phyloP scores from a whole-genome alignment of 2,329 filamentous ascomycete species.

The Colletotrichum sp. region DNA sequence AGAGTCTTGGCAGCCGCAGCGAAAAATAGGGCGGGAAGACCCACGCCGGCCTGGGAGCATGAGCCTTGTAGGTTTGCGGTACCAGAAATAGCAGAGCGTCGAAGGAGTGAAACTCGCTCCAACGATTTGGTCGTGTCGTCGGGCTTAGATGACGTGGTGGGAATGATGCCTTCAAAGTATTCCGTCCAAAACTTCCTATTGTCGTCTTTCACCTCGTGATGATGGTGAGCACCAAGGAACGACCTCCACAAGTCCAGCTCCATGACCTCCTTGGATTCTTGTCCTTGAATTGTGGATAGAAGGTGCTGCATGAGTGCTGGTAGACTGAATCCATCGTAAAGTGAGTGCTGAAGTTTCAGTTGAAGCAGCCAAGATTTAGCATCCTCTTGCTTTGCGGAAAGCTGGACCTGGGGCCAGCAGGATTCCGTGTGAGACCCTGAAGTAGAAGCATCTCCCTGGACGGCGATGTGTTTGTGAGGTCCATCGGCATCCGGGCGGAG shows the following conservation, averaged over 20 bases:
- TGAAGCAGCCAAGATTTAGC: constrained; percentile 38
- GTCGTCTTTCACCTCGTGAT: background rate
- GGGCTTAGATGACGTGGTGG: constrained; percentile 8
- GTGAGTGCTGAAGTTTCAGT: constrained; percentile 78
- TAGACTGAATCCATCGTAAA: constrained; percentile 88
- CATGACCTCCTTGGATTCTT: background rate
- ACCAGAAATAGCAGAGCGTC: constrained; percentile 49
- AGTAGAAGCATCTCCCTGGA: constrained; percentile 19
- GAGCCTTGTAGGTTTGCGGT: constrained; percentile 41
- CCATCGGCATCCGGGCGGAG: constrained; percentile 39
- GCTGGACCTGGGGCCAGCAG: constrained; percentile 10
- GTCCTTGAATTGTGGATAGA: background rate
- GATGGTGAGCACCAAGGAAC: background rate
- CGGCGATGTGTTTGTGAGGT: constrained; percentile 25
- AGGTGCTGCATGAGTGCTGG: constrained; percentile 58
- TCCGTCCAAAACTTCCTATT: constrained; percentile 2
- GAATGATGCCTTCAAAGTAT: constrained; percentile 31
- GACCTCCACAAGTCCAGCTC: background rate
- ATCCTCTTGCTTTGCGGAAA: constrained; percentile 1
- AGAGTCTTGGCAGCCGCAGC: constrained; percentile 65
- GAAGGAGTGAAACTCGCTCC: constrained; percentile 40
- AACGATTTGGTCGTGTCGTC: constrained; percentile 28
- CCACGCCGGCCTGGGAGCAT: constrained; percentile 54
- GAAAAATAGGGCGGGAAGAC: constrained; percentile 77
- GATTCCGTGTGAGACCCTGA: background rate